These are phyloP conservation scores for Fallopia convolvulus DNA, from an alignment of 148 eudicot species.

Conservation along the genomic window DNA sequence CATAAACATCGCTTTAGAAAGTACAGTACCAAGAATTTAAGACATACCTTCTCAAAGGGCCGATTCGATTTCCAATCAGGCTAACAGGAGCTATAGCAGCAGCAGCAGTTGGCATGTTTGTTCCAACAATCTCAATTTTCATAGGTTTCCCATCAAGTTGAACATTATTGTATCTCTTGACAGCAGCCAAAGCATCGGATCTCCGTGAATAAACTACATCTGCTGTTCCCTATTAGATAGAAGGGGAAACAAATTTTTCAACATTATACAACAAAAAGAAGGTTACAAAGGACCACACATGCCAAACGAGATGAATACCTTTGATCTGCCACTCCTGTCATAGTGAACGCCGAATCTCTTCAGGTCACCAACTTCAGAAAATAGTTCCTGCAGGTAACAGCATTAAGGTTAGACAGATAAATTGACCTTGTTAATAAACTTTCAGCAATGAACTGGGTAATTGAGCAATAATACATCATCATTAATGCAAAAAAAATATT, in stretches of 20 bases:
- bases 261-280: conserved; percentile 17
- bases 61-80: conserved; percentile 21
- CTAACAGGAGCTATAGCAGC: conserved; percentile 16
- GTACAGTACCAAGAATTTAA: background rate
- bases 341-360: conserved; percentile 33
- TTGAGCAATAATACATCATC: background rate
- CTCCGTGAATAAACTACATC: conserved; percentile 38
- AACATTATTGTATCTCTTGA: conserved; percentile 38
- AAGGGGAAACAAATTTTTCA: conserved; percentile 9
- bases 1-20: background rate
- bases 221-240: conserved; percentile 36
- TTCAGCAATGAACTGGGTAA: background rate
- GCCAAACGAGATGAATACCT: conserved; percentile 23
- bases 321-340: conserved; percentile 47
- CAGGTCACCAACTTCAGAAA: conserved; percentile 36
- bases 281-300: background rate
- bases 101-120: conserved; percentile 25
- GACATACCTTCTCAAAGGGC: conserved; percentile 22
- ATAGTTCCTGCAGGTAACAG: conserved; percentile 25
- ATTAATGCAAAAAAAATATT: background rate
- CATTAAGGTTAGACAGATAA: background rate
- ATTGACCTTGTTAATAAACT: background rate
- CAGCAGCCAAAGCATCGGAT: conserved; percentile 36
- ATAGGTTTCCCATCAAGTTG: conserved; percentile 48
- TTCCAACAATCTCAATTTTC: conserved; percentile 35